phyloP scores from a whole-genome alignment of 179 eudicot species.

The Carnegiea gigantea region DNA sequence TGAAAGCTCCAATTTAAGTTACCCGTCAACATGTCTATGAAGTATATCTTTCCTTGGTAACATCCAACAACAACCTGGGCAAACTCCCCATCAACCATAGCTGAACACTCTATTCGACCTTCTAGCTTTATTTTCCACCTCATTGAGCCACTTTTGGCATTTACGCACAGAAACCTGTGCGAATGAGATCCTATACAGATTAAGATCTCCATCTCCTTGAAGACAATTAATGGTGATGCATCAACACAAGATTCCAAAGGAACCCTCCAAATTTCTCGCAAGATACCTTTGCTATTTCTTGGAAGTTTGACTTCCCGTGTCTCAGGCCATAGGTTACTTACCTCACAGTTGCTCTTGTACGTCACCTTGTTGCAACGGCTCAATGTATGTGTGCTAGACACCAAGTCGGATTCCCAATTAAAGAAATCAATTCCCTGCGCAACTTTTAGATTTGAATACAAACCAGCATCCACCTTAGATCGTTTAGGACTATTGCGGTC shows the following conservation, averaged over 20 bases:
- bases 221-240: conserved; percentile 84
- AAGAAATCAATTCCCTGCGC: conserved; percentile 29
- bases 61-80: conserved; percentile 92
- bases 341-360: conserved; percentile 31
- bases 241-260: conserved; percentile 84
- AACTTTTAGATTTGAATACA: conserved; percentile 25
- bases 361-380: conserved; percentile 63
- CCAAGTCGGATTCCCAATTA: conserved; percentile 38
- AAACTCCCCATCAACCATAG: conserved; percentile 68
- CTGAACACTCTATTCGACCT: conserved; percentile 84
- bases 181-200: conserved; percentile 88
- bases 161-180: conserved; percentile 61
- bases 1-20: conserved; percentile 69
- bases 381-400: conserved; percentile 35
- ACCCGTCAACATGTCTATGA: conserved; percentile 60
- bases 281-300: conserved; percentile 38
- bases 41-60: conserved; percentile 84
- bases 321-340: conserved; percentile 24
- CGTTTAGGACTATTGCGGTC: conserved; percentile 35
- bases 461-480: conserved; percentile 40
- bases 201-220: conserved; percentile 42
- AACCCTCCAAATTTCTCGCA: conserved; percentile 71
- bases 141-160: conserved; percentile 70
- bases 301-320: conserved; percentile 40
- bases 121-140: conserved; percentile 66